Evolutionary conservation across 192 early-diverging fungal genomes (phyloP), one percentile per base, ranked within the genome.

Genomic region (Podochytrium sp.): DNA sequence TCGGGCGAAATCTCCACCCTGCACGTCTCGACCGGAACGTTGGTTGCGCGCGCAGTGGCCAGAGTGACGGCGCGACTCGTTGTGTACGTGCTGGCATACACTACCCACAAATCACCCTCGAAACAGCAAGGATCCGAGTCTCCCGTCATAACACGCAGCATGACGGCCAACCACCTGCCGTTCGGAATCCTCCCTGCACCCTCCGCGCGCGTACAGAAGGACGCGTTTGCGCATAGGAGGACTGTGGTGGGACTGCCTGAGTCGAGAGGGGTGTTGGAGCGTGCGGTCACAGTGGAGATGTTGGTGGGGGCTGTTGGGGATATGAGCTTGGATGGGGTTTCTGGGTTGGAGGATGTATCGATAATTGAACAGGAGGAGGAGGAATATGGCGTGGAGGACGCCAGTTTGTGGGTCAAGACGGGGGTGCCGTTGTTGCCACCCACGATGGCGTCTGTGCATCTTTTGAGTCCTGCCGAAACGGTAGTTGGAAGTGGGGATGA

Each of bases 11-110:
- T 81, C 34, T 55, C 70, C 23, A 34, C 37, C 41, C 37, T 80
- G 27, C 57, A 78, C 52, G 55, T 63, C 2, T 32, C 62, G 34
- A 63, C 62, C 5, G 39, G 32, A 27, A 61, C 58, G 16, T 43
- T 79, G 16, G 40, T 79, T 1, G 37, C 77, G 16, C 78, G 78
- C 18, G 35, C 61, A 16, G 32, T 79, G n/a, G 78, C 78, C 12
- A 20, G 74, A 37, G 49, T 60, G 5, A 60, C 63, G 4, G 78
- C 74, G 18, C 53, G 63, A 6, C 61, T 40, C 14, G 68, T 51
- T 30, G 78, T 79, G 18, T 32, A 49, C 10, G 43, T 27, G 23
- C 1, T 49, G 7, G 64, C 25, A 12, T 12, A 12, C 12, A 12
- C 47, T 14, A 49, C 47, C 12, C 47, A 49, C n/a, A n/a, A 14